phyloP scores from a whole-genome alignment of 192 early-diverging fungal species.

The Backusella luteola region DNA sequence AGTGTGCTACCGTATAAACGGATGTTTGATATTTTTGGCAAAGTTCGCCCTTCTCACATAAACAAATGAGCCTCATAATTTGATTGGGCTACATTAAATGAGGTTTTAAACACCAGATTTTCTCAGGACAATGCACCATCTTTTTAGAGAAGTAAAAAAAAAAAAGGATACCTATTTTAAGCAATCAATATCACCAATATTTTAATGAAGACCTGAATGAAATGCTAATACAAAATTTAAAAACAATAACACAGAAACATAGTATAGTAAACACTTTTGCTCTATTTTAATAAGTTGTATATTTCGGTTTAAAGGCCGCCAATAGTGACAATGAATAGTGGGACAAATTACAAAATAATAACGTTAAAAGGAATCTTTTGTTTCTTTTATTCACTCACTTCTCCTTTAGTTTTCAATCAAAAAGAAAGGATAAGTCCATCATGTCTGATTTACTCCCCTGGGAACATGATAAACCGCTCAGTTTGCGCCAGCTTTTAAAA shows the following conservation, averaged over 20 bases:
- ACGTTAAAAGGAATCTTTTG: background rate
- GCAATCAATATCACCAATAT: background rate
- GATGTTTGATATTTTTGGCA: background rate
- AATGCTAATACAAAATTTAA: background rate
- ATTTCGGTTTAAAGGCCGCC: background rate
- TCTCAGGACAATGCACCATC: background rate
- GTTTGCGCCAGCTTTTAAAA: conserved; percentile 18
- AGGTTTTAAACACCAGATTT: background rate
- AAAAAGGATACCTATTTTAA: no score
- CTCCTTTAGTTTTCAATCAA: background rate
- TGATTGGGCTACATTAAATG: background rate
- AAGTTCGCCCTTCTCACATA: background rate
- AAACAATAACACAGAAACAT: background rate
- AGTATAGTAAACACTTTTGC: no score
- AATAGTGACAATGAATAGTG: background rate
- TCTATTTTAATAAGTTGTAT: background rate
- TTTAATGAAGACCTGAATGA: background rate
- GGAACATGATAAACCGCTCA: conserved; percentile 17
- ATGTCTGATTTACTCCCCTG: conserved; percentile 23
- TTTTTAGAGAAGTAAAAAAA: background rate
- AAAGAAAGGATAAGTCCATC: background rate
- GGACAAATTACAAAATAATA: background rate
- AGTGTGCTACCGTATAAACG: background rate
- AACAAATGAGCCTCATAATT: background rate
- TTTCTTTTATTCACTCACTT: conserved; percentile 1